phyloP scores from a whole-genome alignment of 306 rosid species.

The Prunus davidiana region DNA sequence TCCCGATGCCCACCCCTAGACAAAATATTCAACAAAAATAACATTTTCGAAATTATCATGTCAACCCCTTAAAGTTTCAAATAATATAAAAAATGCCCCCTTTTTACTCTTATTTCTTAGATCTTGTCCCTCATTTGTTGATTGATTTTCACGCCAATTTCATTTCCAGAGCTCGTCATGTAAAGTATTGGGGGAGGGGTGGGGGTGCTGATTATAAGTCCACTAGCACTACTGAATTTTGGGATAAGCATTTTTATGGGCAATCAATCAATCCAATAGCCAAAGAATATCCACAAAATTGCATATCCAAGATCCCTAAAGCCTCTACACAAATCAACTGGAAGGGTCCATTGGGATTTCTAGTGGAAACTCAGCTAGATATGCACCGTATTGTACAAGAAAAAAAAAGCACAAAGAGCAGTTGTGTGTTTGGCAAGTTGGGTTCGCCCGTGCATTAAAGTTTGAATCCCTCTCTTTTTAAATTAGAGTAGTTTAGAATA shows the following conservation, averaged over 20 bases:
- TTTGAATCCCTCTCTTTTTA: no score
- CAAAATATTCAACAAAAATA: background rate
- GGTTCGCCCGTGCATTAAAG: no score
- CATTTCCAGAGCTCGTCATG: background rate
- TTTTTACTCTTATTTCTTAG: background rate
- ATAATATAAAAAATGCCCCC: background rate
- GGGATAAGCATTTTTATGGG: constrained; percentile 1
- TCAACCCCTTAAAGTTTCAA: background rate
- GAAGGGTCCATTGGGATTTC: background rate
- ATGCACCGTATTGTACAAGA: background rate
- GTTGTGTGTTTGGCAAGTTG: no score
- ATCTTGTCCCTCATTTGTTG: background rate
- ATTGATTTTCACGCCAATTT: background rate
- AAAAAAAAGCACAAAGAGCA: background rate
- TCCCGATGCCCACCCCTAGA: no score
- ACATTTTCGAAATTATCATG: background rate
- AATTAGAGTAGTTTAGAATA: no score
- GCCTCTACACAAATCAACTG: background rate
- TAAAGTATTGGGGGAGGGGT: background rate
- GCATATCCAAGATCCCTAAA: background rate
- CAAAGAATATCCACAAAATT: background rate
- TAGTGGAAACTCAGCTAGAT: background rate
- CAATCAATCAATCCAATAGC: background rate
- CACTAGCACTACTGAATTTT: background rate
- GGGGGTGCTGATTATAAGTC: background rate